Conservation (phyloP, 116 monocot species). For the Iris pallida region DNA sequence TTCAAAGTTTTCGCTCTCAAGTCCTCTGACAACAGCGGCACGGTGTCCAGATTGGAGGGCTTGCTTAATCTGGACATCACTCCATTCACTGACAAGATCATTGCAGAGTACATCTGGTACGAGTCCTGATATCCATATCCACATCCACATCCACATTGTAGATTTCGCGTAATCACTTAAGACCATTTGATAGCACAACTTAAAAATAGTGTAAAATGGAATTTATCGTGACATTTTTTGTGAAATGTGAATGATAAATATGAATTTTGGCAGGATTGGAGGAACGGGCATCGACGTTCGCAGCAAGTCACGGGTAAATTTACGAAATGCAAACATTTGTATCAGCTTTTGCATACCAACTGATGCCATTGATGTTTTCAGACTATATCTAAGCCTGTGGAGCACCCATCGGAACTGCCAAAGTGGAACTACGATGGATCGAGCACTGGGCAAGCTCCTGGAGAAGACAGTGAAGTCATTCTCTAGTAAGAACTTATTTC, state of each 20-base stretch:
- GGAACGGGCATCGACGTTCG: constrained; percentile 74
- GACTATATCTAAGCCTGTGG: constrained; percentile 73
- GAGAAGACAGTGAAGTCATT: constrained; percentile 93
- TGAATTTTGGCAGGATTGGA: constrained; percentile 49
- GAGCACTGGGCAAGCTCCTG: constrained; percentile 87
- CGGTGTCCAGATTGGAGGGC: constrained; percentile 52
- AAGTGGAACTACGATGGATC: constrained; percentile 92
- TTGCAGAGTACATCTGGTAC: constrained; percentile 90
- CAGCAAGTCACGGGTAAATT: constrained; percentile 61
- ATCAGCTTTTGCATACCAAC: neutral
- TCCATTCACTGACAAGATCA: constrained; percentile 72
- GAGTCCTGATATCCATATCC: neutral
- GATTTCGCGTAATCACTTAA: neutral
- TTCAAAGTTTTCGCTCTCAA: constrained; percentile 39
- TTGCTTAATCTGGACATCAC: constrained; percentile 67
- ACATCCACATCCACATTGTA: neutral
- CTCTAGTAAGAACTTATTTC: constrained; percentile 50
- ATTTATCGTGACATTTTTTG: neutral
- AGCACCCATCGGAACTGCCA: constrained; percentile 79
- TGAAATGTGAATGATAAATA: neutral
- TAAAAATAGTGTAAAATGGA: neutral
- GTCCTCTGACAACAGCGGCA: constrained; percentile 24
- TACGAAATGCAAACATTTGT: neutral
- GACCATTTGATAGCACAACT: too few species aligned
- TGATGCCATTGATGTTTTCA: constrained; percentile 8